Base-by-base conservation (phyloP, 805 yeast genomes). In the Saccharomycopsis oosterbeekiorum region DNA sequence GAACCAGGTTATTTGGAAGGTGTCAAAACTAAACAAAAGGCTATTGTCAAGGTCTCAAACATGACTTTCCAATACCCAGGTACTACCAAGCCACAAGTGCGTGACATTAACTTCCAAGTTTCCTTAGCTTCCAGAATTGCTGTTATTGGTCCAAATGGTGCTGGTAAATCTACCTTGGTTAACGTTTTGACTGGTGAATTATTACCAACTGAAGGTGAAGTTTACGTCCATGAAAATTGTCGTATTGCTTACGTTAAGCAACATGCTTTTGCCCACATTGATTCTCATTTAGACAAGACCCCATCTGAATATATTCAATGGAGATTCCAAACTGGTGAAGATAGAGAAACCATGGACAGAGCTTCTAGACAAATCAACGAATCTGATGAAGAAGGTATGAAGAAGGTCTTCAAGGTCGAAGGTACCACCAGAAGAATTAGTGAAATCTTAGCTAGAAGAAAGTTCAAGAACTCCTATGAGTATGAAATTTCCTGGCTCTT, bases 261-360 rank as follows among this genome's bases (percentile, higher is more conserved):
- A 84, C 99, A 96, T 80, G 99, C 99, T 79, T 94, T 94, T 76
- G 98, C 98, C 69, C 99, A 94, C 80, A 93, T 94, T 75, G 99
- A 96, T 80, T 85, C 88, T 76, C 99, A 94, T 78, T 85, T 93
- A 78, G 99, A 94, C 86, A 89, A 88, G 86, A 94, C 99, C 75
- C 99, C 99, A 76, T 91, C 97, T 74, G 99, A 94, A 84, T 94
- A 94, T 84, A 94, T 94, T 73, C 99, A 94, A 84, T 94, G 99
- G 99, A 94, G 99, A 88, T 94, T 93, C 97, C 99, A 94, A 84
- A 94, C 99, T 76, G 99, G 99, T 92, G 99, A 94, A 84, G 99
- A 94, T 81, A 91, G 99, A 84, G 99, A 94, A 85, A 94, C 99
- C 81, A 94, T 94, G 99, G 99, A 94, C 85, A 89, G 98, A 84